A percentile compares a stretch with the other conserved stretches of the same genome.
phyloP scores from a whole-genome alignment of 306 rosid species.

The Vigna radiata region DNA sequence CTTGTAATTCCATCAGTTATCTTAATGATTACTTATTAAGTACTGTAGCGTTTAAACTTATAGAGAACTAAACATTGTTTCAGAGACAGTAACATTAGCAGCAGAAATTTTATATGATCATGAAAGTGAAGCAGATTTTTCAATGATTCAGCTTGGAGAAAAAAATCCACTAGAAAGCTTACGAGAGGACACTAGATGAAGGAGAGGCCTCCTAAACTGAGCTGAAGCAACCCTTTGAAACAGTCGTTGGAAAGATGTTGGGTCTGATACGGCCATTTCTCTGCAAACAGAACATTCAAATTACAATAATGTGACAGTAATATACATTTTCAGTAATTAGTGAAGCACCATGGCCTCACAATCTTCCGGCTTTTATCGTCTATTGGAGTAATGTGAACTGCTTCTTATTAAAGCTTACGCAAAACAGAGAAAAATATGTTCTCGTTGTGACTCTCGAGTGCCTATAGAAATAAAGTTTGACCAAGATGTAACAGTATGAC shows the following conservation, averaged over 20 bases:
- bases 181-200: constrained; percentile 42
- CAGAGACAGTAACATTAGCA: too few species aligned
- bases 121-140: neutral
- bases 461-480: neutral
- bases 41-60: too few species aligned
- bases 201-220: constrained; percentile 39
- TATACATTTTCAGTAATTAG: neutral
- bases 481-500: neutral
- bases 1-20: neutral
- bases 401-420: neutral
- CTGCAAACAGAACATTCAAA: constrained; percentile 9
- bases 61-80: too few species aligned
- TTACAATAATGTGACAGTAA: too few species aligned
- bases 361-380: neutral
- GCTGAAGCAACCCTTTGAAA: constrained; percentile 39
- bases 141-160: neutral
- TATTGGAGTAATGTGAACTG: neutral
- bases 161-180: neutral
- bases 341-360: neutral
- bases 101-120: neutral
- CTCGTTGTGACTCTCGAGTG: neutral
- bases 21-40: neutral
- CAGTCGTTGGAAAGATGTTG: neutral
- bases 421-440: neutral
- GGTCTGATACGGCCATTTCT: constrained; percentile 34